Base-by-base conservation (phyloP, 106 monocot species). In the Apostasia ramifera region DNA sequence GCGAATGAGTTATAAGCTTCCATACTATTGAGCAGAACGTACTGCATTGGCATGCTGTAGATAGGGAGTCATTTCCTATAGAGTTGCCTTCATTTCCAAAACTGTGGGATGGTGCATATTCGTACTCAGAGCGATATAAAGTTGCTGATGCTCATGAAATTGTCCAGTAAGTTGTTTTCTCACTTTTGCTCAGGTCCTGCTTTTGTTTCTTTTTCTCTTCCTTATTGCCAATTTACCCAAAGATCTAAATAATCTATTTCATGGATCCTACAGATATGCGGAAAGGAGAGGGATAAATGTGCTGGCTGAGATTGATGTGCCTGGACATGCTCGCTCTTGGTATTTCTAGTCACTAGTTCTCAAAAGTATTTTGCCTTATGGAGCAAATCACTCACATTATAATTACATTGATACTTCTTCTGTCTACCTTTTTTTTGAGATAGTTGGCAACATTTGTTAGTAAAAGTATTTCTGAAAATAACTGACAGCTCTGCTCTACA, bases 1-100 rank as follows among this genome's bases (percentile, higher is more conserved):
- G 3, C 4, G 40, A 39, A 40, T 15, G 10, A 4, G 15, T 12
- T 26, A 13, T 41, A 12, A 48, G 41, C 63, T 69, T 55, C 44
- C 39, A 38, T 71, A 41, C 53, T 26, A 42, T 3, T 44, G 49
- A 69, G 55, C 84, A 95, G 95, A 95, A 95, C 85, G 95, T 95
- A 69, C 81, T 95, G 40, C 95, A 95, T 74, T 95, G 95, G 95
- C 95, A 95, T 74, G 89, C 92, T 74, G 95, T 92, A 37, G 95
- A 95, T 70, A 70, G 68, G 40, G 83, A 95, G 65, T 95, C 95
- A 44, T 95, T 95, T 67, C 95, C 95, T 4, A 8, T 95, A n/a
- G 83, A 95, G 79, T 81, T 87, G 67, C 92, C 91, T 61, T 95
- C 95, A 69, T 95, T 86, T 78, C 91, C 95, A 39, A 95, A 68